phyloP scores from a whole-genome alignment of 225 moss, liverwort and hornwort genomes.

The Lunularia cruciata region DNA sequence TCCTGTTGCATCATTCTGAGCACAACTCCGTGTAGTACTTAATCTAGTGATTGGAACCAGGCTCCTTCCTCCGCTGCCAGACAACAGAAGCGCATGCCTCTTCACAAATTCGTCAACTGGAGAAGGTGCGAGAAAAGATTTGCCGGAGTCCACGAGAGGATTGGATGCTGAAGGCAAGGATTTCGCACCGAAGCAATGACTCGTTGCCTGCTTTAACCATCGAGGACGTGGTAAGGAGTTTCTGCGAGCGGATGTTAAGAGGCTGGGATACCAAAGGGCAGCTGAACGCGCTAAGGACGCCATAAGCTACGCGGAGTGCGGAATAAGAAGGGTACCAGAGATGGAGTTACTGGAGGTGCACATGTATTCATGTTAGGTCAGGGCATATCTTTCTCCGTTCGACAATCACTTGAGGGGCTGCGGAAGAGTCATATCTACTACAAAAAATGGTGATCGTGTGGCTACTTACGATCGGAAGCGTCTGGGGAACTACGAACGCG shows the following conservation, averaged over 20 bases:
- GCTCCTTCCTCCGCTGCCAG: not conserved
- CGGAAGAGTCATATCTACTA: too few relatives aligned
- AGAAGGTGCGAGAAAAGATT: too few relatives aligned
- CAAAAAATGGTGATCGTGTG: conserved; percentile 58
- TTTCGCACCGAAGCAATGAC: too few relatives aligned
- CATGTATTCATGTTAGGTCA: not conserved
- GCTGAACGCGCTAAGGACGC: conserved; percentile 17
- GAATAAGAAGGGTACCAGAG: not conserved
- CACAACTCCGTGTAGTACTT: not conserved
- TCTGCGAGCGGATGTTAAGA: too few relatives aligned
- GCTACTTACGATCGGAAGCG: conserved; percentile 65
- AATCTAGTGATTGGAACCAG: not conserved
- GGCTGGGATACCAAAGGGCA: conserved; percentile 8
- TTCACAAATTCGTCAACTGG: too few relatives aligned
- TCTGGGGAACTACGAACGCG: conserved; percentile 83
- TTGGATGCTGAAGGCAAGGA: too few relatives aligned
- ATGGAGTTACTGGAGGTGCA: not conserved
- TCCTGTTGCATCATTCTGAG: not conserved
- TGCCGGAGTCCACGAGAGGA: too few relatives aligned
- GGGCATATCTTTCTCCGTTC: too few relatives aligned
- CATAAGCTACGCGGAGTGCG: not conserved
- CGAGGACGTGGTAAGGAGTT: too few relatives aligned
- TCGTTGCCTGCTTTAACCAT: too few relatives aligned
- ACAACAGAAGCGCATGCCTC: too few relatives aligned
- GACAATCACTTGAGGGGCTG: too few relatives aligned